Evolutionary conservation across 108 stramenopile species (phyloP), one percentile per base, ranked within the genome.

Genomic region (Cyclotella sp.): DNA sequence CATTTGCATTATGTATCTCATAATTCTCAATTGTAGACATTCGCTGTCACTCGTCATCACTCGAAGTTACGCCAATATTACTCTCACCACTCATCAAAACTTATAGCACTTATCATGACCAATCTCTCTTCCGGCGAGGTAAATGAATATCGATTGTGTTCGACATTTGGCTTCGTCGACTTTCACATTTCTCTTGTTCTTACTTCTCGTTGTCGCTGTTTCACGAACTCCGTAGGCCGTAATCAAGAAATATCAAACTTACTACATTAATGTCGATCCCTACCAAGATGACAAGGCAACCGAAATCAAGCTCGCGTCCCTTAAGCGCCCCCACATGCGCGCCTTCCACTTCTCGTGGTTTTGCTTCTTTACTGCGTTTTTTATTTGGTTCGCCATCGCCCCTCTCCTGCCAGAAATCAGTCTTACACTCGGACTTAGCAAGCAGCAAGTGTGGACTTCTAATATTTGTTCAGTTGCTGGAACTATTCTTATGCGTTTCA

Each of bases 351-450:
- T 83, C 70, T 83, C 89, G 4, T 95, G 94, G 94, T 49, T 87
- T 7, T 71, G 77, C 55, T 96, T 93, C 83, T 94, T 94, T 84
- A 80, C 83, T 16, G 92, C 93, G 9, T 96, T 96, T 83, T 80
- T 89, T 73, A 82, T 87, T 68, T 96, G 96, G 96, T 96, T 96
- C 78, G 84, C 91, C 24, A 82, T 89, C 54, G 93, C 96, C 16
- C 96, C 93, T 10, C 85, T 97, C 40, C 51, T 96, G 34, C 71
- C 83, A 13, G 91, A 93, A 68, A 85, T 96, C 46, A 63, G 70
- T 66, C 76, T 61, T 19, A 78, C 81, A 12, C 88, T 96, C 9
- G 87, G 63, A 29, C 66, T 96, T 24, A 82, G 76, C 71, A 88
- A 84, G 59, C 65, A 87, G 72, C 76, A 95, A 63, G 55, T 95